These are phyloP conservation scores for Glebionis coronaria DNA, from an alignment of 129 eudicot species.

Conservation along the genomic window DNA sequence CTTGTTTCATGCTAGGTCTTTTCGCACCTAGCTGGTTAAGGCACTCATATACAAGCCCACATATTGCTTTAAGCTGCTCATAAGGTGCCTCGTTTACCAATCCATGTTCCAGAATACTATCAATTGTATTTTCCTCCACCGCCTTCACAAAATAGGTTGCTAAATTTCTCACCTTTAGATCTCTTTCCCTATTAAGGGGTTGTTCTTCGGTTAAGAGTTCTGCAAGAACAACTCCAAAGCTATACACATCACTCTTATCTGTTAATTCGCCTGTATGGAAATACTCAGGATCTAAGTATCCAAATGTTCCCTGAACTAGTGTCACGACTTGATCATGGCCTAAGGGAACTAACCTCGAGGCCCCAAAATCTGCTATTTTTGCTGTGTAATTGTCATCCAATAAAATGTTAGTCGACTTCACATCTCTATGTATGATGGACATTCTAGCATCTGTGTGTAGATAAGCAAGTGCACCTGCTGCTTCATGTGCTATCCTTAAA, in stretches of 20 bases:
- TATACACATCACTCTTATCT: constrained; percentile 1
- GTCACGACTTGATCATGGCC: constrained; percentile 4
- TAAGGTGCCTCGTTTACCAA: constrained; percentile 1
- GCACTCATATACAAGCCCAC: constrained; percentile 5
- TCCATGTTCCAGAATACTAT: not conserved
- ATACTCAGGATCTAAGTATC: constrained; percentile 18
- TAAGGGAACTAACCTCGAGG: not conserved
- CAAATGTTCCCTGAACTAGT: constrained; percentile 5
- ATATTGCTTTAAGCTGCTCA: constrained; percentile 1
- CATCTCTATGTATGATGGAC: not conserved
- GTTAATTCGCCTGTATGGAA: not conserved
- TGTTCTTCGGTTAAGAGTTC: constrained; percentile 3
- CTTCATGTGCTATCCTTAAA: no score
- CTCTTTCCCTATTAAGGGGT: not conserved
- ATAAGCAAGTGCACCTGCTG: no score
- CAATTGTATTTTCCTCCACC: not conserved
- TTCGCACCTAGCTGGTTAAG: not conserved
- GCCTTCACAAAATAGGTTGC: constrained; percentile 1
- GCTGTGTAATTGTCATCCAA: not conserved
- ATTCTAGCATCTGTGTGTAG: no score
- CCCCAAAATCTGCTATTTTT: constrained; percentile 1
- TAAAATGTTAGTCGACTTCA: not conserved
- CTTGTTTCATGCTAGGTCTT: constrained; percentile 20
- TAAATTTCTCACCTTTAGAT: not conserved
- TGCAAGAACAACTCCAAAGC: constrained; percentile 16